phyloP scores from a whole-genome alignment of 202 grass and related monocot genomes.

The Schoenoplectus triqueter region DNA sequence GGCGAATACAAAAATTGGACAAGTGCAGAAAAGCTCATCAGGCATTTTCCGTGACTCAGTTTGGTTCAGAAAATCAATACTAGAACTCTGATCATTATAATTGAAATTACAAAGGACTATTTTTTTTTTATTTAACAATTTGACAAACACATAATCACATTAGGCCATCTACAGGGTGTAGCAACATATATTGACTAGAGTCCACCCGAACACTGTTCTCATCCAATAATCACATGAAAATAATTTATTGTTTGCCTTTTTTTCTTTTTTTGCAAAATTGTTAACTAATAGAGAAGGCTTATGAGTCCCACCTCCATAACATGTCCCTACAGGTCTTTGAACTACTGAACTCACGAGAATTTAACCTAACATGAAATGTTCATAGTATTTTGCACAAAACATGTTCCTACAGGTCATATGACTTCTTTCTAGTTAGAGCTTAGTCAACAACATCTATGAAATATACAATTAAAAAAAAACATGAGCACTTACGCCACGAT shows the following conservation, averaged over 20 bases:
- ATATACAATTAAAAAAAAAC: background rate
- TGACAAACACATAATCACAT: background rate
- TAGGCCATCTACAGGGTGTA: background rate
- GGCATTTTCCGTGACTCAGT: slow-evolving; percentile 3
- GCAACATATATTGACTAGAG: background rate
- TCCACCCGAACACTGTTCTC: no score
- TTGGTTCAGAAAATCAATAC: background rate
- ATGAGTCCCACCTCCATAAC: background rate
- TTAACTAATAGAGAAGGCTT: no score
- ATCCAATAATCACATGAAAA: no score
- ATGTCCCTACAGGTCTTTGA: background rate
- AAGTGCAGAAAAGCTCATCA: background rate
- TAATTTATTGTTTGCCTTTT: no score
- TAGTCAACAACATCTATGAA: background rate
- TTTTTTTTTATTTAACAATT: slow-evolving; percentile 18
- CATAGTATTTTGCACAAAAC: background rate
- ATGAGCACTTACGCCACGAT: slow-evolving; percentile 72
- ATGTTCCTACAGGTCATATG: background rate
- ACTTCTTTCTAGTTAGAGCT: background rate
- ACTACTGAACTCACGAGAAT: background rate
- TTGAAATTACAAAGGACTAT: background rate
- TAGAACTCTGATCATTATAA: background rate
- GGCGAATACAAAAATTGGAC: background rate
- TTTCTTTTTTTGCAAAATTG: no score
- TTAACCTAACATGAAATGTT: background rate